A percentile compares a stretch with the other conserved stretches of the same genome.
These are phyloP conservation scores for Entomortierella chlamydospora DNA, from an alignment of 192 early-diverging fungal species.

Conservation along the genomic window DNA sequence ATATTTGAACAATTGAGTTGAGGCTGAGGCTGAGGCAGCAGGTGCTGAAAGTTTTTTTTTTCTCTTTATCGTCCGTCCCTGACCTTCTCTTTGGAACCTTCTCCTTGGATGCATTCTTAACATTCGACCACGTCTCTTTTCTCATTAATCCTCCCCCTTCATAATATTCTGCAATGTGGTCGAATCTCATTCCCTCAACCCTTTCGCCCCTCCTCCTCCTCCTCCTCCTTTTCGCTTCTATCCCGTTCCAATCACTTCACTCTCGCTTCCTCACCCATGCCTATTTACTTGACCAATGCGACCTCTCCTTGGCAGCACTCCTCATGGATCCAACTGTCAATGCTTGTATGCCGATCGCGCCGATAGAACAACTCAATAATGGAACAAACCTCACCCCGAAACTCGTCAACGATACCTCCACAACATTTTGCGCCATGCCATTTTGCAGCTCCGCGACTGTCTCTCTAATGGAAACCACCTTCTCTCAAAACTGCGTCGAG, in stretches of 20 bases:
- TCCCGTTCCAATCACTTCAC: too few species aligned
- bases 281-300: conserved; percentile 33
- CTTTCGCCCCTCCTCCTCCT: background rate
- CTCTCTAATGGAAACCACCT: conserved; percentile 33
- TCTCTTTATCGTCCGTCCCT: too few species aligned
- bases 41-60: too few species aligned
- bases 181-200: conserved; percentile 22
- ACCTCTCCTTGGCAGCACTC: conserved; percentile 15
- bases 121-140: too few species aligned
- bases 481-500: conserved; percentile 34
- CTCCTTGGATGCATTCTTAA: too few species aligned
- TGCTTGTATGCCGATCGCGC: conserved; percentile 14
- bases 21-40: too few species aligned
- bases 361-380: conserved; percentile 3
- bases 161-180: conserved; percentile 23
- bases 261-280: conserved; percentile 4
- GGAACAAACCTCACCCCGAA: conserved; percentile 15
- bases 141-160: too few species aligned
- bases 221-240: background rate
- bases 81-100: too few species aligned
- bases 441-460: conserved; percentile 19
- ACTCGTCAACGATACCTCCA: conserved; percentile 35
- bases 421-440: conserved; percentile 23
- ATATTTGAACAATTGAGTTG: too few species aligned
- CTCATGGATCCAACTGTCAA: conserved; percentile 2